Base-by-base conservation (phyloP, 1,139 yeast species). In the Geotrichum cucujoidarum region DNA sequence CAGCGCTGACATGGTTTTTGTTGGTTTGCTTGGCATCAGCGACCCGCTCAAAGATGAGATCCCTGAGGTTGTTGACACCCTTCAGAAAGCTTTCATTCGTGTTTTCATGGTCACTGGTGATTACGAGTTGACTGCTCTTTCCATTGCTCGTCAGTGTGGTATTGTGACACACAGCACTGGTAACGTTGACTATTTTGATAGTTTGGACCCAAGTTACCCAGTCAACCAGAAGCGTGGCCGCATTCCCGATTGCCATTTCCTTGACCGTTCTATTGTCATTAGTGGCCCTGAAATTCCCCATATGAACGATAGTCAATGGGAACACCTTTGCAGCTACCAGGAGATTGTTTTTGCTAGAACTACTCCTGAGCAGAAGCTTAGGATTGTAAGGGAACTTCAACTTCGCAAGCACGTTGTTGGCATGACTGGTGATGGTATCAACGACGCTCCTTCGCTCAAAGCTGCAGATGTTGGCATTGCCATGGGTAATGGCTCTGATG, bases 51-150 rank as follows among this genome's bases (percentile, higher is more conserved):
- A 74, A 53, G 68, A 66, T 43, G 72, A 66, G 38, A 67, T 73
- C 37, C 66, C 62, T 22, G 61, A 62, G 7, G 74, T 72, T 13
- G 63, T 73, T 36, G 43, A 53, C 2, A 63, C 61, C 4, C 64
- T 73, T 38, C 66, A 71, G 47, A 60, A 55, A 11, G 78, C 78
- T 16, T 77, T 77, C 20, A 68, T 75, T 42, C 72, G 70, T 42
- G 62, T 72, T 14, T 68, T 70, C n/a, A 74, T 75, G 78, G 72
- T 74, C 34, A 75, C 78, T 24, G 79, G 79, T 47, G 79, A 75
- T 56, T 73, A 68, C 53, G 75, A 71, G 54, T 59, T 72, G 24
- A 75, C 78, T n/a, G 79, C 77, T 4, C 61, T 70, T 38, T 68
- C 77, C 2, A 74, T 75, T 55, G 78, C 77, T 8, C 64, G 63